A percentile compares a stretch with the other conserved stretches of the same genome.
Conservation (phyloP, 495 filamentous ascomycete genomes). For the Xylaria bambusicola region DNA sequence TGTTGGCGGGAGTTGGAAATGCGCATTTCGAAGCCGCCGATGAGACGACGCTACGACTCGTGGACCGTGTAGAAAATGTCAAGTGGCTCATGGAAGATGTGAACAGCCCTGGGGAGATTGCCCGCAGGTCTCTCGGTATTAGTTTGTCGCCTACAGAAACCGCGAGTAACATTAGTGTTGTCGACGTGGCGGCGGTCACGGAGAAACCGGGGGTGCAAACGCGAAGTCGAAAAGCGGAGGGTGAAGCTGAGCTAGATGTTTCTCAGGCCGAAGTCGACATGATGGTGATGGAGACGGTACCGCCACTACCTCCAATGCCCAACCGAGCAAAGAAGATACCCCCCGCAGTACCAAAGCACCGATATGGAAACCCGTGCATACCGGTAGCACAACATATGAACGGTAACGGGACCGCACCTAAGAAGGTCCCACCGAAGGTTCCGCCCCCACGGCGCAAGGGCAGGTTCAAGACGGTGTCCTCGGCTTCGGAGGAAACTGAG, state of each 20-base stretch:
- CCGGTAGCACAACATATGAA: slow-evolving; percentile 33
- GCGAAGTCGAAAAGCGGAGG: slow-evolving; percentile 60
- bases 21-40: slow-evolving; percentile 89
- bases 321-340: slow-evolving; percentile 43
- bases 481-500: slow-evolving; percentile 13
- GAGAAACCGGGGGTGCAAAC: slow-evolving; percentile 87
- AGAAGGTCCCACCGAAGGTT: slow-evolving; percentile 57
- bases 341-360: slow-evolving; percentile 49
- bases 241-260: slow-evolving; percentile 15
- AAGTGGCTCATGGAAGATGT: slow-evolving; percentile 67
- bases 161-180: slow-evolving; percentile 65
- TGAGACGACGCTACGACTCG: slow-evolving; percentile 82
- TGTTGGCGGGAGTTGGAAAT: slow-evolving; percentile 62
- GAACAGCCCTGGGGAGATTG: slow-evolving; percentile 44
- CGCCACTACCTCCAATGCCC: slow-evolving; percentile 32
- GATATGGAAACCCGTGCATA: slow-evolving; percentile 47
- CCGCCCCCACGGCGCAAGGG: slow-evolving; percentile 54
- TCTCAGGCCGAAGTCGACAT: slow-evolving; percentile 6
- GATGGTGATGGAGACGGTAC: slow-evolving; percentile 2
- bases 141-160: slow-evolving; percentile 49
- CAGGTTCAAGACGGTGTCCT: slow-evolving; percentile 35
- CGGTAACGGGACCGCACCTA: slow-evolving; percentile 29
- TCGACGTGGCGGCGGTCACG: slow-evolving; percentile 74
- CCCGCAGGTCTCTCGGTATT: slow-evolving; percentile 50
- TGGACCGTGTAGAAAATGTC: slow-evolving; percentile 79